Evolutionary conservation across 139 green algal genomes (phyloP).

Genomic region (Mychonastes homosphaera): DNA sequence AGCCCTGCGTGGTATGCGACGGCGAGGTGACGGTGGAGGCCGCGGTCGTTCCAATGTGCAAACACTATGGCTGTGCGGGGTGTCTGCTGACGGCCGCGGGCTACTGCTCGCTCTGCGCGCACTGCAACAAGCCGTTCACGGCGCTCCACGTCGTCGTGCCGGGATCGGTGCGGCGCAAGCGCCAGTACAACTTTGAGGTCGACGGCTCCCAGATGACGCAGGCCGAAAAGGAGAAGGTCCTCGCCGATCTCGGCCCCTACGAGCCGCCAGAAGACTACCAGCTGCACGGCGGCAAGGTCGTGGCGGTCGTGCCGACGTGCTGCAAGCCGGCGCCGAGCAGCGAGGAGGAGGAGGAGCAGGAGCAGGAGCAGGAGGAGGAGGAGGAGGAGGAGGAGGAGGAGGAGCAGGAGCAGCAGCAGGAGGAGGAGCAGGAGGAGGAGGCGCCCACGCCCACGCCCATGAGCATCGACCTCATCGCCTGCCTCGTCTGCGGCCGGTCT

Average conservation of each 20-base stretch:
- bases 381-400: slow-evolving; percentile 5
- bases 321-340: not conserved
- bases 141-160: too few relatives aligned
- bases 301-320: not conserved
- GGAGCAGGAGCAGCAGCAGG: slow-evolving; percentile 11
- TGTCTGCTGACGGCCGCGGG: too few relatives aligned
- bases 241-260: not conserved
- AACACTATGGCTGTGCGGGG: too few relatives aligned
- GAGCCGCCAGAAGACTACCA: slow-evolving; percentile 3
- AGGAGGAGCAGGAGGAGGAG: not conserved
- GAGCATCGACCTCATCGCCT: too few relatives aligned
- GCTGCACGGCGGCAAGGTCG: too few relatives aligned
- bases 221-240: too few relatives aligned
- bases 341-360: slow-evolving; percentile 1
- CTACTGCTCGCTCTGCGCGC: too few relatives aligned
- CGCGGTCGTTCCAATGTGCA: too few relatives aligned
- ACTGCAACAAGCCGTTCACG: too few relatives aligned
- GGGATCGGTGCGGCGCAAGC: not conserved
- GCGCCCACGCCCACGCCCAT: not conserved
- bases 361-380: not conserved
- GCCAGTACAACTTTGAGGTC: slow-evolving; percentile 6
- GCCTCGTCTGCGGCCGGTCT: too few relatives aligned
- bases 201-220: not conserved
- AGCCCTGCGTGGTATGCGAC: too few relatives aligned
- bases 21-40: too few relatives aligned